A percentile compares a stretch with the other conserved stretches of the same genome.
Conservation (phyloP, 1,284 basidiomycete genomes). For the Ceratobasidium sp. region DNA sequence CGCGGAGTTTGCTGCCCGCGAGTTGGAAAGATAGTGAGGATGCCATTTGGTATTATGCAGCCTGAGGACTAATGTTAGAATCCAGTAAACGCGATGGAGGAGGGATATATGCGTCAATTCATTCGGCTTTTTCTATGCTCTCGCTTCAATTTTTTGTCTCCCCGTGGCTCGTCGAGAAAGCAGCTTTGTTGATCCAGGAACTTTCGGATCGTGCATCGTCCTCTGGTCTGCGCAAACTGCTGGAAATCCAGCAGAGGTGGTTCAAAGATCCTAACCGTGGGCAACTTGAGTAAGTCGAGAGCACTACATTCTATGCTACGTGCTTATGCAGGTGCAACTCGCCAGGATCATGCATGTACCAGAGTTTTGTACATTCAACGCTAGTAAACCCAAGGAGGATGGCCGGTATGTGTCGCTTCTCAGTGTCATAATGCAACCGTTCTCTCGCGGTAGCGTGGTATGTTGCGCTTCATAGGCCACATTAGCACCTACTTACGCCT, state of each 20-base stretch:
- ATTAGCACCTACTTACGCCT: background rate
- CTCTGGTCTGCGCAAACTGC: slow-evolving; percentile 23
- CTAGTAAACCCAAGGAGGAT: slow-evolving; percentile 34
- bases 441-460: slow-evolving; percentile 47
- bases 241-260: slow-evolving; percentile 46
- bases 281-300: slow-evolving; percentile 46
- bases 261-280: slow-evolving; percentile 44
- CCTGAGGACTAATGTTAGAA: background rate
- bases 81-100: slow-evolving; percentile 23
- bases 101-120: slow-evolving; percentile 48
- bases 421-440: slow-evolving; percentile 45
- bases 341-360: slow-evolving; percentile 49
- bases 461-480: background rate
- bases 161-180: background rate
- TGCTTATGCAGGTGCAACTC: background rate
- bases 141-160: slow-evolving; percentile 34
- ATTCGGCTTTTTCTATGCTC: slow-evolving; percentile 49
- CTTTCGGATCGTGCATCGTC: background rate
- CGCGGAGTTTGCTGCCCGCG: slow-evolving; percentile 49
- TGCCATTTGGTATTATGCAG: background rate
- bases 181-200: slow-evolving; percentile 4
- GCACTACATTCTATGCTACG: background rate
- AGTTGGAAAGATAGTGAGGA: slow-evolving; percentile 53
- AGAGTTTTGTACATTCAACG: slow-evolving; percentile 44
- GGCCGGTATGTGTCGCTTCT: slow-evolving; percentile 47